Evolutionary conservation across 805 yeast species (phyloP).

Genomic region (Millerozyma miso): DNA sequence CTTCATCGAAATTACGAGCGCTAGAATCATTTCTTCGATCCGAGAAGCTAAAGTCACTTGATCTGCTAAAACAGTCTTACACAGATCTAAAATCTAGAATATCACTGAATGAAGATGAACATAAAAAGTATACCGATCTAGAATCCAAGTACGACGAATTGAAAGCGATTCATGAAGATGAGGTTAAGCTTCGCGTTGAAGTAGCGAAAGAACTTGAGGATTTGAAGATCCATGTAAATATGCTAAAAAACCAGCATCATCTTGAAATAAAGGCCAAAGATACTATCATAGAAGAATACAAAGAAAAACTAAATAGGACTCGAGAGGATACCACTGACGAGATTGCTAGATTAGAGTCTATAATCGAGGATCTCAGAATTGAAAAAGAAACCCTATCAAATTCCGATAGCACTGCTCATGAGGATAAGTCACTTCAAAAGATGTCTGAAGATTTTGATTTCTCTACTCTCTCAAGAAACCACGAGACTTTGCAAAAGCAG

Average conservation of each 20-base stretch:
- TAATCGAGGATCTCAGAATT: constrained; percentile 63
- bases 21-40: constrained; percentile 28
- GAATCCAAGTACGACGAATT: constrained; percentile 22
- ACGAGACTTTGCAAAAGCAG: constrained; percentile 61
- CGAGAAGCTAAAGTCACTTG: constrained; percentile 24
- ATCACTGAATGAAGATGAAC: constrained; percentile 12
- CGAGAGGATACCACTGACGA: constrained; percentile 41
- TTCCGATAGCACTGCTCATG: constrained; percentile 1
- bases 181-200: constrained; percentile 16
- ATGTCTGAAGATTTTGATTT: constrained; percentile 26
- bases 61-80: constrained; percentile 22
- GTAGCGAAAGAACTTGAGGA: constrained; percentile 25
- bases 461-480: constrained; percentile 41
- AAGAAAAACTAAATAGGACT: constrained; percentile 25
- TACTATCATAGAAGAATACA: constrained; percentile 26
- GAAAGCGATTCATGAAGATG: constrained; percentile 18
- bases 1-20: constrained; percentile 34
- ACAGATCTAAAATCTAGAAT: constrained; percentile 11
- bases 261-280: constrained; percentile 34
- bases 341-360: constrained; percentile 57
- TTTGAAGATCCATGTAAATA: constrained; percentile 28
- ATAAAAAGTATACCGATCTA: constrained; percentile 18
- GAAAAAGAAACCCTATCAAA: constrained; percentile 46
- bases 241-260: constrained; percentile 23
- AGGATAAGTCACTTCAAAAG: constrained; percentile 1